Conservation (phyloP, 495 filamentous ascomycete species). For the Xylaria castorea region DNA sequence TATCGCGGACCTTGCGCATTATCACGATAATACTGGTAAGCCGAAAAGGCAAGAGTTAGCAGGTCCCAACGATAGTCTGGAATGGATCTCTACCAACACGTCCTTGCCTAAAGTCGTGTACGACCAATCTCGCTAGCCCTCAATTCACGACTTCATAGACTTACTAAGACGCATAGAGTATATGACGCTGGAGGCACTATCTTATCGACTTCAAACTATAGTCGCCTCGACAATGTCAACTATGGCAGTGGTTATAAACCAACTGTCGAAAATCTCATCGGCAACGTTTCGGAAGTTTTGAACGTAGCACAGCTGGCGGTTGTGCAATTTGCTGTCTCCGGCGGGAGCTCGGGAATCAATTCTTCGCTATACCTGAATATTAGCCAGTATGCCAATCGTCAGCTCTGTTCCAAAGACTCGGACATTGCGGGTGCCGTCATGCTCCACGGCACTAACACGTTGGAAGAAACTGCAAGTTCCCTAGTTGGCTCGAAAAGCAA, state of each 20-base stretch:
- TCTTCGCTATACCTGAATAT: slow-evolving; percentile 51
- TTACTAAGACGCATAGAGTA: neutral
- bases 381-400: slow-evolving; percentile 49
- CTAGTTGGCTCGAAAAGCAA: neutral
- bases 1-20: neutral
- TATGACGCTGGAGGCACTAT: neutral
- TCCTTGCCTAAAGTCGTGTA: slow-evolving; percentile 3
- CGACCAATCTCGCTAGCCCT: neutral
- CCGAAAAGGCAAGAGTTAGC: neutral
- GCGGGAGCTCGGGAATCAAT: slow-evolving; percentile 49
- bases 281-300: neutral
- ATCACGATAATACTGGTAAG: neutral
- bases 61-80: neutral
- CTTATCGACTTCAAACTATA: neutral
- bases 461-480: slow-evolving; percentile 44
- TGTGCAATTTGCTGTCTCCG: slow-evolving; percentile 31
- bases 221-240: slow-evolving; percentile 6
- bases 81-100: neutral
- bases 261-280: neutral
- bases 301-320: slow-evolving; percentile 7
- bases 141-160: neutral
- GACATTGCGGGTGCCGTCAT: slow-evolving; percentile 55
- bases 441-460: slow-evolving; percentile 59
- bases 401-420: slow-evolving; percentile 47
- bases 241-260: neutral